phyloP scores from a whole-genome alignment of 768 basidiomycete genomes.

The Vishniacozyma victoriae region DNA sequence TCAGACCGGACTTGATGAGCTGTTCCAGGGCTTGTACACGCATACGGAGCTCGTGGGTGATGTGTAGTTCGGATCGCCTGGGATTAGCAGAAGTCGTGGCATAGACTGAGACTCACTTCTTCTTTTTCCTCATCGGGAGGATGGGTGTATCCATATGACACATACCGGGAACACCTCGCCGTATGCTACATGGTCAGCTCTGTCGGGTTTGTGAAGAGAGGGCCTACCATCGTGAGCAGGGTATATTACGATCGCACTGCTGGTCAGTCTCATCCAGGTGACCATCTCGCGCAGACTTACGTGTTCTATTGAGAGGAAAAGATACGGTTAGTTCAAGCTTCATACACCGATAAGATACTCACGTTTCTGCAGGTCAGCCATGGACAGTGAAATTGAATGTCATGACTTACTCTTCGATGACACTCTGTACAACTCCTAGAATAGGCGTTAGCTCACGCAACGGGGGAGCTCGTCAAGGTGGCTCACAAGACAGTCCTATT shows the following conservation, averaged over 20 bases:
- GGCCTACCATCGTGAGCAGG: constrained; percentile 39
- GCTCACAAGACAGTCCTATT: constrained; percentile 38
- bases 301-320: constrained; percentile 27
- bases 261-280: constrained; percentile 4
- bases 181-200: constrained; percentile 21
- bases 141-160: constrained; percentile 38
- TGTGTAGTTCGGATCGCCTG: background rate
- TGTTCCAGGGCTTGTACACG: constrained; percentile 37
- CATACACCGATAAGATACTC: background rate
- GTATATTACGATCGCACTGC: constrained; percentile 43
- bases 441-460: background rate
- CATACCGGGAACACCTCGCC: constrained; percentile 38
- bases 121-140: constrained; percentile 27
- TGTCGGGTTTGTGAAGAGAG: background rate
- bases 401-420: constrained; percentile 36
- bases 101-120: constrained; percentile 17
- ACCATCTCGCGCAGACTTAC: constrained; percentile 11
- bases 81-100: background rate
- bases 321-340: background rate
- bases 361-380: constrained; percentile 31
- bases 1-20: constrained; percentile 32
- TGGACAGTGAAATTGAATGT: background rate
- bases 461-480: background rate
- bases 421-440: constrained; percentile 43
- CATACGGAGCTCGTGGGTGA: constrained; percentile 30